These are phyloP conservation scores for Quercus mongolica DNA, from an alignment of 306 rosid species.

Conservation along the genomic window DNA sequence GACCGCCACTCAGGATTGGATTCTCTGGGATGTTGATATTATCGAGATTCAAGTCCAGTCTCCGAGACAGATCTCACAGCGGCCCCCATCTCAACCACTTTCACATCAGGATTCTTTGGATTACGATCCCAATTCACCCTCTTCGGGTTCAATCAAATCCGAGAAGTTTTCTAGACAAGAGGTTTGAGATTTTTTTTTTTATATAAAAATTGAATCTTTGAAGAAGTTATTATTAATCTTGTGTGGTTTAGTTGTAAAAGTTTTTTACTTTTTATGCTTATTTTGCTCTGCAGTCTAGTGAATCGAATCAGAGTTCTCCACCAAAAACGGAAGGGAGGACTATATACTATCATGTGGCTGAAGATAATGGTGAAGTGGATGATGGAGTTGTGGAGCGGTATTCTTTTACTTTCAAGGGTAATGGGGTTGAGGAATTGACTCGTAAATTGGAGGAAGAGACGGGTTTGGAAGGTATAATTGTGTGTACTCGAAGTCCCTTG, in stretches of 20 bases:
- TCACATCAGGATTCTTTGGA: conserved; percentile 63
- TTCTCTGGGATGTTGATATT: conserved; percentile 74
- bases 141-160: conserved; percentile 33
- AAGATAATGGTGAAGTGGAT: conserved; percentile 69
- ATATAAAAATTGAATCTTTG: neutral
- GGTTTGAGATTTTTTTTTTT: conserved; percentile 30
- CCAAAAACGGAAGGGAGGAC: conserved; percentile 69
- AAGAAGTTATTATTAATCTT: neutral
- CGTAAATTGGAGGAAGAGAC: conserved; percentile 77
- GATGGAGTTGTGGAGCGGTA: conserved; percentile 53
- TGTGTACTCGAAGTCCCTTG: conserved; percentile 74
- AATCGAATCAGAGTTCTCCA: conserved; percentile 34
- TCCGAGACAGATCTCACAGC: conserved; percentile 22
- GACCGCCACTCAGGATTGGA: conserved; percentile 81
- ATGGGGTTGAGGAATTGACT: conserved; percentile 69
- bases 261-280: neutral
- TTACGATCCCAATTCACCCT: conserved; percentile 39
- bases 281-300: conserved; percentile 47
- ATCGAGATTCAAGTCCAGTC: conserved; percentile 56
- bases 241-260: neutral
- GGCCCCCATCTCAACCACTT: conserved; percentile 25
- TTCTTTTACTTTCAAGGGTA: conserved; percentile 66
- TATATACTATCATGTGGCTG: conserved; percentile 78
- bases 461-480: conserved; percentile 64
- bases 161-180: conserved; percentile 38